Percentiles rank a stretch among this genome's conserved stretches.
These are phyloP conservation scores for Persicaria maculosa DNA, from an alignment of 148 eudicot genomes.

Conservation along the genomic window DNA sequence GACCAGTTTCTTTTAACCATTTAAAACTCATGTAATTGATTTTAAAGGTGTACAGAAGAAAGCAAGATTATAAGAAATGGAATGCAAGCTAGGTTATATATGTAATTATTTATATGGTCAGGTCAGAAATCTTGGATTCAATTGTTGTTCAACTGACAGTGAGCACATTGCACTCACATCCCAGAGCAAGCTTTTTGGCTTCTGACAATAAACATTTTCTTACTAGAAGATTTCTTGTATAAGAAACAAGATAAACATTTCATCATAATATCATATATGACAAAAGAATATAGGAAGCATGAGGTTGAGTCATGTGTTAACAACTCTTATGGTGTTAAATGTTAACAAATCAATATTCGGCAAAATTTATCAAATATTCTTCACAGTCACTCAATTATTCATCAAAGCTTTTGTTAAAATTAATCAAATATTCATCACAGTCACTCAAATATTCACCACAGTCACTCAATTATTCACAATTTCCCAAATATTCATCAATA, in stretches of 20 bases:
- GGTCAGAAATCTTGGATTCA: background rate
- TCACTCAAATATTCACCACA: no score
- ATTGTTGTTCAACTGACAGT: background rate
- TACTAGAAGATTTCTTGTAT: conserved; percentile 1
- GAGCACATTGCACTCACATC: background rate
- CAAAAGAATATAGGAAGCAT: background rate
- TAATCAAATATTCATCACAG: no score
- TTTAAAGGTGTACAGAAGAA: background rate
- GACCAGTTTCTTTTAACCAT: no score
- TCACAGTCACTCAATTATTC: no score
- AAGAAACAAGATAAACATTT: background rate
- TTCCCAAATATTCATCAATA: no score
- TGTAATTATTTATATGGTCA: background rate
- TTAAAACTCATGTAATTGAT: background rate
- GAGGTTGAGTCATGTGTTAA: no score
- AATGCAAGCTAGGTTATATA: background rate
- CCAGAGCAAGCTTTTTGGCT: background rate
- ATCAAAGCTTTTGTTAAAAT: no score
- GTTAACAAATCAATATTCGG: no score
- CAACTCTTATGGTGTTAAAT: no score
- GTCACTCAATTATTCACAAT: no score
- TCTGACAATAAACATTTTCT: background rate
- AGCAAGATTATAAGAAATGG: background rate
- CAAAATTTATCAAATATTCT: no score
- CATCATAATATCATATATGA: background rate